Base-by-base conservation (phyloP, 495 filamentous ascomycete genomes). In the Neurospora sp. region DNA sequence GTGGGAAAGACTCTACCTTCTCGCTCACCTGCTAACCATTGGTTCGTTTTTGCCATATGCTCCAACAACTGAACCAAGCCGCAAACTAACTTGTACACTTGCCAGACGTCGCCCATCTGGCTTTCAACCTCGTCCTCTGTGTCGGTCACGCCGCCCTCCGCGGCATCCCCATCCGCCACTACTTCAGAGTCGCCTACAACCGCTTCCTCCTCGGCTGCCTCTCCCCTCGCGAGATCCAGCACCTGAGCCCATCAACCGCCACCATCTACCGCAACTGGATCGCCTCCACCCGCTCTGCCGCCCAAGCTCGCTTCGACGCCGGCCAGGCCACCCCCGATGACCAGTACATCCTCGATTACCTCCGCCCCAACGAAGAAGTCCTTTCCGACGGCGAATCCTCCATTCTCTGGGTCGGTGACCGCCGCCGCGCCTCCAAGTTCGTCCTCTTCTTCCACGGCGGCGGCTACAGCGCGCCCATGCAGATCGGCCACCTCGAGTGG, bases 371-470 rank as follows among this genome's bases (percentile, higher is more conserved):
- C 70, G 71, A 74, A 22, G 71, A 79, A 22, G 1, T 44, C 31
- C 75, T 77, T 16, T 73, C 75, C n/a, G 76, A 77, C 45, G 75
- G 76, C 22, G 37, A n/a, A 0, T 72, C 77, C 12, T 76, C 77
- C 0, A 35, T 82, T 31, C 68, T 80, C 31, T 82, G 81, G 81
- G 45, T 82, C 45, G 81, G 79, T 27, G 72, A 81, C 72, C 77
- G 79, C 68, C 40, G 61, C 42, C 68, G 37, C 16, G 79, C 81
- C 9, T 75, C 71, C 10, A 81, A 81, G 44, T 70, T 81, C 40
- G 81, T 82, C n/a, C 74, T 75, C 65, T 81, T 78, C 70, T 72
- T 82, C 68, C 81, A 82, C 71, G 81, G 81, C 14, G 81, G 81
- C 38, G 81, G 78, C 6, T 82, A 80, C 69, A 61, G 74, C 14